Evolutionary conservation across 1,139 yeast genomes (phyloP), one percentile per base, ranked within the genome.

Genomic region (Hanseniaspora uvarum): DNA sequence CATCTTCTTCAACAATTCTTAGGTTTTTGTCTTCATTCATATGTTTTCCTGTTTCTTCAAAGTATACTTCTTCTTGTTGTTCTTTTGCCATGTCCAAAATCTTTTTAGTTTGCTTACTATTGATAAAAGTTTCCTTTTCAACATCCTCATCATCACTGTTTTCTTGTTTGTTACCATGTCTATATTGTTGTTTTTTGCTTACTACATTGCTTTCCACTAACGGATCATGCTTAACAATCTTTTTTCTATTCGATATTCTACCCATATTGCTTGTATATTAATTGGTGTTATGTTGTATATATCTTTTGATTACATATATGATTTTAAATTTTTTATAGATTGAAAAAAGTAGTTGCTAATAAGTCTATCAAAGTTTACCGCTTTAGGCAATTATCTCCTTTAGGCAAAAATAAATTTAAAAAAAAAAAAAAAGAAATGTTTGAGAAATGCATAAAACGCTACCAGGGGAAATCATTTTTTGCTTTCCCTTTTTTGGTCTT

Each of bases 81-180:
- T 84, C 92, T 62, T 78, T 81, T 16, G 97, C 98, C 60, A 92
- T 74, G 65, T 84, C 86, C 59, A 92, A 73, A 68, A 92, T 89
- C 70, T 80, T 87, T 68, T 94, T 77, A 1, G 97, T 86, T 37
- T 87, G 74, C 28, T 80, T 74, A 19, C 96, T 86, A 71, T 89
- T 96, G 47, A 92, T 75, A 61, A 70, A 83, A 45, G 77, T 82
- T 56, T 83, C 89, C 23, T 72, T 80, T 31, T 71, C 72, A 16
- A 73, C 73, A 34, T 78, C 78, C 23, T 72, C 70, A 52, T 65
- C 65, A 30, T 60, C 65, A 44, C 66, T 63, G 56, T 65, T 65
- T 55, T 65, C 65, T 18, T 63, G 43, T 59, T 49, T 61, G 61
- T 7, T 66, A 41, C 55, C 61, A 59, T 39, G 58, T 59, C 56